These are phyloP conservation scores for Kurtzmaniella quercitrusa DNA, from an alignment of 1,139 yeast species.

Conservation along the genomic window DNA sequence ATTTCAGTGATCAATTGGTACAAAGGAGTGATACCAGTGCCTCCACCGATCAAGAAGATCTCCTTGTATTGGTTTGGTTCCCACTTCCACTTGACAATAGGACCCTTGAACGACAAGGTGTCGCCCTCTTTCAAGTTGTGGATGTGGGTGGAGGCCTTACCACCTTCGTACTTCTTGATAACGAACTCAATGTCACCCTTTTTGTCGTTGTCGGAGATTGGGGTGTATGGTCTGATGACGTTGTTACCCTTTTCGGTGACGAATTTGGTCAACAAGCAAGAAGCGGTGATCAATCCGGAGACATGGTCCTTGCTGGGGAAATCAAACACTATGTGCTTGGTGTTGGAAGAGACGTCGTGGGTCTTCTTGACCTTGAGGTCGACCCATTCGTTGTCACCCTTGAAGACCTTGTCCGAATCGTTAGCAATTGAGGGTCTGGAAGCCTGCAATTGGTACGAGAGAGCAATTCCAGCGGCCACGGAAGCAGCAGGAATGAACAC, in stretches of 20 bases:
- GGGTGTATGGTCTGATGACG: constrained; percentile 96
- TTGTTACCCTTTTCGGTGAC: constrained; percentile 81
- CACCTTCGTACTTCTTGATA: constrained; percentile 78
- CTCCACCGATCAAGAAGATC: constrained; percentile 91
- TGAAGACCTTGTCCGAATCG: constrained; percentile 54
- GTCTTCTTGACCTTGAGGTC: constrained; percentile 67
- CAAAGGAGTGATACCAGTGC: constrained; percentile 87
- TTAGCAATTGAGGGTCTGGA: constrained; percentile 28
- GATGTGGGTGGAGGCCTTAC: constrained; percentile 80
- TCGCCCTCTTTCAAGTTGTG: constrained; percentile 72
- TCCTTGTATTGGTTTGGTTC: constrained; percentile 73
- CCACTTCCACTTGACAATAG: constrained; percentile 90
- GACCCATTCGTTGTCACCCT: constrained; percentile 73
- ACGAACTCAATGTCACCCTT: constrained; percentile 77
- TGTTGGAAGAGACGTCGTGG: constrained; percentile 55
- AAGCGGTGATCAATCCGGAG: constrained; percentile 79
- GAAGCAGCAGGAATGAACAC: constrained; percentile 37
- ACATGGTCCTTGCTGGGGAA: constrained; percentile 64
- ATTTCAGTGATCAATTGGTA: constrained; percentile 83
- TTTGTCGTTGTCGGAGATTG: constrained; percentile 65
- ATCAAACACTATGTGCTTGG: constrained; percentile 68
- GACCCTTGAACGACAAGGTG: constrained; percentile 89
- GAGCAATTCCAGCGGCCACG: constrained; percentile 50
- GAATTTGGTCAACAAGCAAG: constrained; percentile 74
- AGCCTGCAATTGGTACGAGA: constrained; percentile 41